Evolutionary conservation across 371 early-diverging fungal genomes (phyloP), one percentile per base, ranked within the genome.

Genomic region (Rhizopus arrhizus): DNA sequence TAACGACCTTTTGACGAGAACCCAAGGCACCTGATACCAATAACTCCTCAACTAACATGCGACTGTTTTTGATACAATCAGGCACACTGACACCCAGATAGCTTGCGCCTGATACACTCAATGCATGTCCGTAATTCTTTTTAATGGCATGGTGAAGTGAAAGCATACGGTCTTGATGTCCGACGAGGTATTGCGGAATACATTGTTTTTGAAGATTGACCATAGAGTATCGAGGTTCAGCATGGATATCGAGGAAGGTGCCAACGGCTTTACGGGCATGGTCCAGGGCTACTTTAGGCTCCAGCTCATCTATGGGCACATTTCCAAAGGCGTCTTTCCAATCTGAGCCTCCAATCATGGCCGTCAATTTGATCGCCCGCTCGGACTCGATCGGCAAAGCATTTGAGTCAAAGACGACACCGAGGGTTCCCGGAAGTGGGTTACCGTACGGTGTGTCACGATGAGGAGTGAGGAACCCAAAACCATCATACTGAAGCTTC

Each of bases 321-420:
- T 61, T 48, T 12, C 64, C 65, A 57, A 81, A 81, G 4, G 75
- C 68, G 31, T 82, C 72, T 4, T 75, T 53, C 80, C 93, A 95
- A 55, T 80, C 75, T 53, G 89, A 83, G 1, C 96, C 97, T 55
- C 97, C 97, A 47, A 96, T 80, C 97, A 97, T 96, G 32, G 88
- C 94, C 0, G 96, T 96, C 10, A 94, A 56, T 34, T 92, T 86
- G 16, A 87, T 74, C 1, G 74, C 68, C 10, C 15, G 22, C 64
- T 61, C 33, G 66, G 64, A n/a, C 89, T 59, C 91, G 92, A 5
- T 72, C 79, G 88, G 88, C 62, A 92, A 67, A 3, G 90, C 82
- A 54, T 87, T 88, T 11, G 95, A 94, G 66, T 97, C 98, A 75
- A 95, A 95, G 7, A 96, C 91, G 15, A 90, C 88, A 12, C 98